Evolutionary conservation across 768 basidiomycete species (phyloP).

Genomic region (Psilocybe subaeruginosa): DNA sequence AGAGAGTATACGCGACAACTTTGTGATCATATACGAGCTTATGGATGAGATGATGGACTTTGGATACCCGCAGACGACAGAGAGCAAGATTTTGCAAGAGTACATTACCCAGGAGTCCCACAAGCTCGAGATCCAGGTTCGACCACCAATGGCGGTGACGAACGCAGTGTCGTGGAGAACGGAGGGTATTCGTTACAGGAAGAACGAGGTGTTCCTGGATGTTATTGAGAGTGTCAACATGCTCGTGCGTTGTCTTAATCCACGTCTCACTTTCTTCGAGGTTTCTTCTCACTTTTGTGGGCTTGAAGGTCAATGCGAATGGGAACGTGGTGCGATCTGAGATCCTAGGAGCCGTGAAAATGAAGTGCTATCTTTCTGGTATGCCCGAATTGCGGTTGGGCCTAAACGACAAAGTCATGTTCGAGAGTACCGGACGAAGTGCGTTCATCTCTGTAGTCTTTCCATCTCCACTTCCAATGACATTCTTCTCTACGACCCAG

Average conservation of each 20-base stretch:
- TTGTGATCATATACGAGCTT: constrained; percentile 98
- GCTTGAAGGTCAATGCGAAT: constrained; percentile 87
- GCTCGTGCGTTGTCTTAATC: constrained; percentile 56
- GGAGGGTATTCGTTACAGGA: constrained; percentile 95
- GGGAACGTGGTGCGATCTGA: constrained; percentile 97
- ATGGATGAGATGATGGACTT: constrained; percentile 99
- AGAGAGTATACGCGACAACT: constrained; percentile 98
- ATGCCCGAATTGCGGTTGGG: constrained; percentile 98
- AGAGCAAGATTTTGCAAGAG: constrained; percentile 99
- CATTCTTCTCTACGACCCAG: constrained; percentile 35
- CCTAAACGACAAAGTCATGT: constrained; percentile 99
- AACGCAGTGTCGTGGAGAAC: constrained; percentile 99
- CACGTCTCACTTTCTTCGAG: not conserved
- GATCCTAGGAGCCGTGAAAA: constrained; percentile 98
- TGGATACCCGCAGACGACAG: constrained; percentile 98
- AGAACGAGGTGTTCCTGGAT: constrained; percentile 99
- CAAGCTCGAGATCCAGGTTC: constrained; percentile 91
- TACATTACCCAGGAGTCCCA: constrained; percentile 99
- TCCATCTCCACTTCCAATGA: not conserved
- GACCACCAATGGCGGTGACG: constrained; percentile 96
- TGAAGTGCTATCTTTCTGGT: constrained; percentile 99
- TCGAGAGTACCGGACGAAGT: constrained; percentile 96
- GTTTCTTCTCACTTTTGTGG: not conserved
- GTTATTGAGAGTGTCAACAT: constrained; percentile 98
- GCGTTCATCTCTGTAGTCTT: constrained; percentile 32